phyloP scores from a whole-genome alignment of 1,284 basidiomycete species.

The Ganoderma resinaceum region DNA sequence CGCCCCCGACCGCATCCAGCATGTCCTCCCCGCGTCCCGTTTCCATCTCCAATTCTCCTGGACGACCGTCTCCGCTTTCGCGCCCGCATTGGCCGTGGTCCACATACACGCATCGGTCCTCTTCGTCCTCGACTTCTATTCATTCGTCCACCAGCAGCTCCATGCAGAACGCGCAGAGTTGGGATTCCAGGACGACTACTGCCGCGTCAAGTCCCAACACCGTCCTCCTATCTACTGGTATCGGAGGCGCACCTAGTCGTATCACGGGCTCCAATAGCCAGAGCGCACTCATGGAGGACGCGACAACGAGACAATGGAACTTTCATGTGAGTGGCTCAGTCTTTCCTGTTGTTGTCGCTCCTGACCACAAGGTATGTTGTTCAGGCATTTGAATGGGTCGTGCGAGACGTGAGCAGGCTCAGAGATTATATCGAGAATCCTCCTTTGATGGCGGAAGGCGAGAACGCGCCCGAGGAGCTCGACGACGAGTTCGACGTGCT shows the following conservation, averaged over 20 bases:
- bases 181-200: constrained; percentile 40
- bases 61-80: constrained; percentile 51
- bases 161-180: constrained; percentile 30
- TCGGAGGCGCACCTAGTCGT: constrained; percentile 22
- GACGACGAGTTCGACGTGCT: constrained; percentile 63
- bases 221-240: constrained; percentile 31
- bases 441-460: constrained; percentile 15
- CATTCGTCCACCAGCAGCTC: constrained; percentile 37
- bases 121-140: constrained; percentile 39
- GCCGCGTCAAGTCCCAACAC: constrained; percentile 35
- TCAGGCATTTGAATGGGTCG: constrained; percentile 72
- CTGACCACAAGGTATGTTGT: neutral
- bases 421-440: constrained; percentile 55
- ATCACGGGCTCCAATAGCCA: constrained; percentile 28
- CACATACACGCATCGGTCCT: constrained; percentile 46
- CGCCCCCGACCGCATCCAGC: neutral
- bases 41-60: constrained; percentile 48
- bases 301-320: constrained; percentile 66
- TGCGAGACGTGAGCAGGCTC: constrained; percentile 63
- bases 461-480: constrained; percentile 20
- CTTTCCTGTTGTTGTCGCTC: neutral
- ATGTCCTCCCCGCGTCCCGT: constrained; percentile 56
- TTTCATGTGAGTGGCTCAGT: constrained; percentile 54
- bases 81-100: constrained; percentile 69
- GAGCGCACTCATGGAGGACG: constrained; percentile 40